Evolutionary conservation across 1,139 yeast species (phyloP), one percentile per base, ranked within the genome.

Genomic region (Dujonia santamariae): DNA sequence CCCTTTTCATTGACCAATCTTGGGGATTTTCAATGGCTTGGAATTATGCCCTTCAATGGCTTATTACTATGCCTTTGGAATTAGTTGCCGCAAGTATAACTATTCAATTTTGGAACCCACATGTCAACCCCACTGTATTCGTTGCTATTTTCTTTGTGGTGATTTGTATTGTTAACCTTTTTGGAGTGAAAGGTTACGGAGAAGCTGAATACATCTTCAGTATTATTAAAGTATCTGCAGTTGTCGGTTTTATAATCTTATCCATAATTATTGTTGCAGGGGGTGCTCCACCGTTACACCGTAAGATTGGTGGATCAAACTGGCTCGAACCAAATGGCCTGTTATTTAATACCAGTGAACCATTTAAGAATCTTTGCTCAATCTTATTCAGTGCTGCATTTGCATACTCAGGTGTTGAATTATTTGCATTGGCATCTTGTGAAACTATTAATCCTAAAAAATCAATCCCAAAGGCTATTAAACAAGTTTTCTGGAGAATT

Each of bases 1-100:
- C 67, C 4, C 44, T 63, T 21, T 63, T 64, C 37, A 44, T 63
- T 21, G 67, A 63, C 42, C 54, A 60, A 16, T 59, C 67, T 3
- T 54, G 61, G 48, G 66, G 67, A 30, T 64, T 63, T 44, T 67
- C 69, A 26, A 60, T 64, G 56, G 67, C 67, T 12, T 63, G 69
- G 67, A 63, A 63, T 45, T 64, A 64, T 48, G 67, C 67, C 21
- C 42, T 64, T 35, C 67, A 62, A 45, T 64, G 69, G 67, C 44
- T 63, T 25, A 59, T 63, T 7, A 61, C 64, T 6, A 44, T 63
- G 37, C 69, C 70, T 1, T 51, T 64, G 37, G 68, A 63, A 44
- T 50, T 64, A 40, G 67, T 64, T 17, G 65, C 70, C 15, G 69
- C 68, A 3, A 50, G 67, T 3, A 59, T 63, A 32, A 58, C 67